Conservation (phyloP, 2,329 filamentous ascomycete genomes). For the Talaromyces atroroseus region DNA sequence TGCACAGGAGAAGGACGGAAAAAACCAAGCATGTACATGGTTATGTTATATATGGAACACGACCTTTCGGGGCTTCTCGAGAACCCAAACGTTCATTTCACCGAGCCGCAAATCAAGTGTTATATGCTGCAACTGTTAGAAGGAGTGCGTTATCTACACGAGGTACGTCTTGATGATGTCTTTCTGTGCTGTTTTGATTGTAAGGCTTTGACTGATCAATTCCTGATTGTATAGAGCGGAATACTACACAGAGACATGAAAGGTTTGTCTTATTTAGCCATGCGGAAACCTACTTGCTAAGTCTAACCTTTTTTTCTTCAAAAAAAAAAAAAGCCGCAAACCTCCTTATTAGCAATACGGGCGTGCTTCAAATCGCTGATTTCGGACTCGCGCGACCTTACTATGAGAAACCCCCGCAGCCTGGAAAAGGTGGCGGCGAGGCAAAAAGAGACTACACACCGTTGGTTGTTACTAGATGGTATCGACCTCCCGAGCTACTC, state of each 20-base stretch:
- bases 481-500: slow-evolving; percentile 86
- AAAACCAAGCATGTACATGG: slow-evolving; percentile 88
- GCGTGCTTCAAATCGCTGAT: slow-evolving; percentile 92
- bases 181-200: neutral
- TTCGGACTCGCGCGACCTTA: slow-evolving; percentile 93
- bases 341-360: slow-evolving; percentile 88
- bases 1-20: slow-evolving; percentile 66
- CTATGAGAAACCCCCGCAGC: slow-evolving; percentile 71
- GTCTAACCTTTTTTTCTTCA: too few species aligned
- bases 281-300: slow-evolving; percentile 4
- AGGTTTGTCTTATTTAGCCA: slow-evolving; percentile 26
- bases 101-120: slow-evolving; percentile 90
- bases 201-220: slow-evolving; percentile 13
- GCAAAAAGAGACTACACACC: slow-evolving; percentile 88
- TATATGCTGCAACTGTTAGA: slow-evolving; percentile 92
- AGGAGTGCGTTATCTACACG: slow-evolving; percentile 84
- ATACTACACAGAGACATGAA: slow-evolving; percentile 99
- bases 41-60: slow-evolving; percentile 97
- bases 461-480: slow-evolving; percentile 96
- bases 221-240: slow-evolving; percentile 45
- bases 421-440: slow-evolving; percentile 75
- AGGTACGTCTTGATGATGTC: slow-evolving; percentile 38
- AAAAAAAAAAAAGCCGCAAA: slow-evolving; percentile 67
- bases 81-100: slow-evolving; percentile 84
- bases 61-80: slow-evolving; percentile 95